These are phyloP conservation scores for Marsdenia floribunda DNA, from an alignment of 257 asterid genomes.

Conservation along the genomic window DNA sequence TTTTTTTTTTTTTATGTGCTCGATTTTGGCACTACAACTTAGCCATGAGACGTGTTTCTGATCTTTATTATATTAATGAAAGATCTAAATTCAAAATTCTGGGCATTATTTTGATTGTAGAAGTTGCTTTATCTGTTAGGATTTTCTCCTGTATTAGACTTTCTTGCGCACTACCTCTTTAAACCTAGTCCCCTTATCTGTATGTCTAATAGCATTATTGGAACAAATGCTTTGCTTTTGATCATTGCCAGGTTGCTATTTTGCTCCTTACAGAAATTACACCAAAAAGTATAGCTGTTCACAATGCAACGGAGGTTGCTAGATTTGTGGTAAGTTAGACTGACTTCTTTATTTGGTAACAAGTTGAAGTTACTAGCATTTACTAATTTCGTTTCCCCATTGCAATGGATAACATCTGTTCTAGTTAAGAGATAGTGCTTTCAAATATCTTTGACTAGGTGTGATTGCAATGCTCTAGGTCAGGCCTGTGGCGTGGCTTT, in stretches of 20 bases:
- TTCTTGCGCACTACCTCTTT: background rate
- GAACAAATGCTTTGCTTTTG: slow-evolving; percentile 17
- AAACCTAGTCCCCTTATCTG: background rate
- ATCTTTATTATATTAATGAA: background rate
- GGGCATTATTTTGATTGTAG: background rate
- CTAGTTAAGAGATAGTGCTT: slow-evolving; percentile 2
- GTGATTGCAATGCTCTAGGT: slow-evolving; percentile 57
- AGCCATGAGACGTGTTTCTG: background rate
- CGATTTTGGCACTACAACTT: background rate
- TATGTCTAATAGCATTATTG: slow-evolving; percentile 1
- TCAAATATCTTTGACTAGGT: slow-evolving; percentile 22
- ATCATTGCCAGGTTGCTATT: slow-evolving; percentile 64
- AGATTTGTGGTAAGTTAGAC: slow-evolving; percentile 87
- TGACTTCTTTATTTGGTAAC: slow-evolving; percentile 12
- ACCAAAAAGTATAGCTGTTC: slow-evolving; percentile 98
- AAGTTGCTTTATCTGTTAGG: background rate
- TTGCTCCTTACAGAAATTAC: slow-evolving; percentile 98
- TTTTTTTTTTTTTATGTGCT: background rate
- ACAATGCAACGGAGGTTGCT: slow-evolving; percentile 94
- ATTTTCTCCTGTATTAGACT: background rate
- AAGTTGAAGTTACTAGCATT: background rate
- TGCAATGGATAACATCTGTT: background rate
- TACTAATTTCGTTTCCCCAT: background rate
- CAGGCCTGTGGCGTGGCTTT: slow-evolving; percentile 99
- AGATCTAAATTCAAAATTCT: background rate